A percentile compares a stretch with the other conserved stretches of the same genome.
phyloP scores from a whole-genome alignment of 2,329 filamentous ascomycete genomes.

The Helotiales sp. region DNA sequence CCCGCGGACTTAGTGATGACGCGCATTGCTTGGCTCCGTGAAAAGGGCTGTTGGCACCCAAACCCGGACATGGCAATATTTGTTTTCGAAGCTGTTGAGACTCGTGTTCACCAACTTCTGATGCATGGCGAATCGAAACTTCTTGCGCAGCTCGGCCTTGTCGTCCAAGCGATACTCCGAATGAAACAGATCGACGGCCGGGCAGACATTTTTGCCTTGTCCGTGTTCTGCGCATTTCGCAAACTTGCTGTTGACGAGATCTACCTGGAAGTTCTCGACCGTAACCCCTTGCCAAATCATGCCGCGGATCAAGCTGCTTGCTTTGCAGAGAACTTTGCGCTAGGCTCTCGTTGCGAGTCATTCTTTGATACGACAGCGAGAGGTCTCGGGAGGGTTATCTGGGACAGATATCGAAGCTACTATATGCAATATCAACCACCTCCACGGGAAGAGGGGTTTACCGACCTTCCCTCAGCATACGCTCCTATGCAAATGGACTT shows the following conservation, averaged over 20 bases:
- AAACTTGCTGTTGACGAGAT: conserved; percentile 64
- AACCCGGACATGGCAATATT: conserved; percentile 42
- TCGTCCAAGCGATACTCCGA: conserved; percentile 4
- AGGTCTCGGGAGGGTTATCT: conserved; percentile 48
- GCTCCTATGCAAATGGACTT: conserved; percentile 58
- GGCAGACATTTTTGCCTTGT: conserved; percentile 60
- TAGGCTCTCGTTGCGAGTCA: conserved; percentile 65
- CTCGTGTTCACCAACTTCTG: conserved; percentile 28
- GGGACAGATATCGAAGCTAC: conserved; percentile 52
- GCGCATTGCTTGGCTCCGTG: conserved; percentile 49
- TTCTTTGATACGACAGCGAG: conserved; percentile 63
- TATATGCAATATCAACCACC: conserved; percentile 39
- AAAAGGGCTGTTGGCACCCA: conserved; percentile 47
- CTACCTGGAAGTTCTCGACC: conserved; percentile 66
- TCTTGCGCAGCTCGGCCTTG: conserved; percentile 11
- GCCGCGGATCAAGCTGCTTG: conserved; percentile 66
- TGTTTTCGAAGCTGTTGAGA: conserved; percentile 47
- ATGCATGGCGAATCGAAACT: conserved; percentile 19
- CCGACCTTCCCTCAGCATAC: conserved; percentile 47
- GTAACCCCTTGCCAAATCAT: conserved; percentile 63
- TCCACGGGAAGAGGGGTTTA: conserved; percentile 38
- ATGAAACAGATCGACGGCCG: conserved; percentile 48
- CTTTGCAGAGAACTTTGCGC: conserved; percentile 66
- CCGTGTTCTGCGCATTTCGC: conserved; percentile 61
- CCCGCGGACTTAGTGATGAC: conserved; percentile 45